Conservation (phyloP, 1,139 yeast species). For the Blastobotrys raffinosifermentans region DNA sequence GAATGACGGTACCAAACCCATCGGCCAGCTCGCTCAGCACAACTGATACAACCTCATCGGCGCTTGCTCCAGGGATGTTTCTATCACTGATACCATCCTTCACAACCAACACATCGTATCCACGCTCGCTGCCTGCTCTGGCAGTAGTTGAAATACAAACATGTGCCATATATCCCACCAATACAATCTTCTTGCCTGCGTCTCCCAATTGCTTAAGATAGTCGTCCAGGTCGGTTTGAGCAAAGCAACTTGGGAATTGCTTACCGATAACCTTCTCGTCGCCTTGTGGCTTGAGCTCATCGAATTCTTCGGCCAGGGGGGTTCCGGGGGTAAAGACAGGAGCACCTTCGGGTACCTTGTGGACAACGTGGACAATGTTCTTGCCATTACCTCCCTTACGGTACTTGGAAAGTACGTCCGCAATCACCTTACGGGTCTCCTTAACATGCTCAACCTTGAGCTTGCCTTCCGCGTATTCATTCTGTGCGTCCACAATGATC, state of each 20-base stretch:
- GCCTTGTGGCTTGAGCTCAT: conserved; percentile 4
- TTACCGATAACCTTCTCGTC: conserved; percentile 7
- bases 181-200: too few species aligned
- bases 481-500: conserved; percentile 10
- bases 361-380: conserved; percentile 7
- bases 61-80: too few species aligned
- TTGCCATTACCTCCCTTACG: conserved; percentile 6
- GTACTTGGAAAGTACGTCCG: conserved; percentile 7
- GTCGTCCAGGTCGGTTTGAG: conserved; percentile 7
- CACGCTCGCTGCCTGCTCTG: too few species aligned
- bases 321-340: conserved; percentile 10
- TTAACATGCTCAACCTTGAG: conserved; percentile 5
- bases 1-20: too few species aligned
- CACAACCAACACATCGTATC: too few species aligned
- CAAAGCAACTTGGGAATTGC: conserved; percentile 6
- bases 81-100: too few species aligned
- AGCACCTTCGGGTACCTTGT: conserved; percentile 7
- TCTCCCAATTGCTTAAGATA: too few species aligned
- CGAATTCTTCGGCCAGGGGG: conserved; percentile 6
- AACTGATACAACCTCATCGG: too few species aligned
- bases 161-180: too few species aligned
- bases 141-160: too few species aligned
- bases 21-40: too few species aligned
- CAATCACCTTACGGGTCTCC: conserved; percentile 4
- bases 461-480: conserved; percentile 8